These are phyloP conservation scores for Geosmithia putterillii DNA, from an alignment of 2,329 filamentous ascomycete genomes.

Conservation along the genomic window DNA sequence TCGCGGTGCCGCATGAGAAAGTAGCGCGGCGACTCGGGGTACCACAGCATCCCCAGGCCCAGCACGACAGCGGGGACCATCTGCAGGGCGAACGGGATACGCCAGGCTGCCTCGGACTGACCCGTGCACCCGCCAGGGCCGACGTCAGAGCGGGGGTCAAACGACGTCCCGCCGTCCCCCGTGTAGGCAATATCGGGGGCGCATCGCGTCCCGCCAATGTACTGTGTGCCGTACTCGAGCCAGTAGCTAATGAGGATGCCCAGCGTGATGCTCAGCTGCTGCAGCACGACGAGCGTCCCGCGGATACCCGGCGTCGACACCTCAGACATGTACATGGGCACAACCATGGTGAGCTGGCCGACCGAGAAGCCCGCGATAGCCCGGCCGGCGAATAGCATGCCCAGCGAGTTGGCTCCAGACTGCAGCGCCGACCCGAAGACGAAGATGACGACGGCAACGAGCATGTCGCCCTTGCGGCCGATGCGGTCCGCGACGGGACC, in stretches of 20 bases:
- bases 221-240: slow-evolving; percentile 13
- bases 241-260: slow-evolving; percentile 30
- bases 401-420: slow-evolving; percentile 23
- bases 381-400: slow-evolving; percentile 27
- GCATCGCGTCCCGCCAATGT: slow-evolving; percentile 26
- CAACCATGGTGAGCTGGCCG: slow-evolving; percentile 24
- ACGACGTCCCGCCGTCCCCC: slow-evolving; percentile 23
- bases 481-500: slow-evolving; percentile 23
- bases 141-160: slow-evolving; percentile 29
- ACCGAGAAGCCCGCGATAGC: slow-evolving; percentile 30
- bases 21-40: slow-evolving; percentile 25
- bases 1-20: slow-evolving; percentile 17
- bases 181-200: slow-evolving; percentile 32
- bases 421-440: slow-evolving; percentile 30
- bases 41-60: slow-evolving; percentile 39
- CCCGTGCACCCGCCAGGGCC: slow-evolving; percentile 25
- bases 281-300: slow-evolving; percentile 31
- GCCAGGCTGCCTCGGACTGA: slow-evolving; percentile 29
- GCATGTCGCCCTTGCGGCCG: slow-evolving; percentile 20
- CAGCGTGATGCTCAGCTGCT: slow-evolving; percentile 26
- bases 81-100: slow-evolving; percentile 35
- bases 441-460: slow-evolving; percentile 20
- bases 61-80: slow-evolving; percentile 45
- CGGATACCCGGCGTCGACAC: slow-evolving; percentile 34
- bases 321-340: slow-evolving; percentile 33